These are phyloP conservation scores for Persicaria maculosa DNA, from an alignment of 148 eudicot genomes.

Conservation along the genomic window DNA sequence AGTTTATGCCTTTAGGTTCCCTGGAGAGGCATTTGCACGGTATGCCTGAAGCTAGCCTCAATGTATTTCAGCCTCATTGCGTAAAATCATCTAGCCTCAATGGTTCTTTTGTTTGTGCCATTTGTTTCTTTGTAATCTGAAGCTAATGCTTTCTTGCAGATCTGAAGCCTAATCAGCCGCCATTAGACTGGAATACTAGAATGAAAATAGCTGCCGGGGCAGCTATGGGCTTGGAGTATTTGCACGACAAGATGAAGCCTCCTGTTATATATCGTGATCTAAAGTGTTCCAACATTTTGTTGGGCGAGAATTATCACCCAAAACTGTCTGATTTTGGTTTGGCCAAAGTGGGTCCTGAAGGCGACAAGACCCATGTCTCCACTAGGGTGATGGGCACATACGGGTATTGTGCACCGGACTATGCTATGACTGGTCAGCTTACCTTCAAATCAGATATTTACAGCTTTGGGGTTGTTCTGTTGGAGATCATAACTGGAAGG, in stretches of 20 bases:
- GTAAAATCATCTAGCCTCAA: too few species aligned
- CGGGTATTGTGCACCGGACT: slow-evolving; percentile 17
- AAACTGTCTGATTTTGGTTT: slow-evolving; percentile 16
- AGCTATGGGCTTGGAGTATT: slow-evolving; percentile 18
- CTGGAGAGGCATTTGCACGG: slow-evolving; percentile 76
- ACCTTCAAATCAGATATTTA: slow-evolving; percentile 17
- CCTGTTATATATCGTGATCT: slow-evolving; percentile 18
- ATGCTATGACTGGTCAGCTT: slow-evolving; percentile 15
- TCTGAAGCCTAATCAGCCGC: slow-evolving; percentile 9
- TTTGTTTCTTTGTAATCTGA: background rate
- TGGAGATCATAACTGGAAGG: slow-evolving; percentile 16
- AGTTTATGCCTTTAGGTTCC: slow-evolving; percentile 82
- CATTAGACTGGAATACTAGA: slow-evolving; percentile 15
- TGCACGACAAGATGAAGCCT: slow-evolving; percentile 16
- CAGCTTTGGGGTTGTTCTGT: slow-evolving; percentile 17
- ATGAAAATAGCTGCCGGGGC: slow-evolving; percentile 16
- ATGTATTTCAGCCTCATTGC: too few species aligned
- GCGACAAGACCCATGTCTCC: slow-evolving; percentile 17
- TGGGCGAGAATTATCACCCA: slow-evolving; percentile 7
- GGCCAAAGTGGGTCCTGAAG: slow-evolving; percentile 15
- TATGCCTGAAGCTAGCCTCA: slow-evolving; percentile 15
- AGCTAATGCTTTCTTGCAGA: background rate
- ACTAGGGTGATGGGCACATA: slow-evolving; percentile 18
- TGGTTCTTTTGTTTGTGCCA: background rate
- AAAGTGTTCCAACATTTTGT: slow-evolving; percentile 11